phyloP scores from a whole-genome alignment of 1,139 yeast species.

The Candida dubliniensis region DNA sequence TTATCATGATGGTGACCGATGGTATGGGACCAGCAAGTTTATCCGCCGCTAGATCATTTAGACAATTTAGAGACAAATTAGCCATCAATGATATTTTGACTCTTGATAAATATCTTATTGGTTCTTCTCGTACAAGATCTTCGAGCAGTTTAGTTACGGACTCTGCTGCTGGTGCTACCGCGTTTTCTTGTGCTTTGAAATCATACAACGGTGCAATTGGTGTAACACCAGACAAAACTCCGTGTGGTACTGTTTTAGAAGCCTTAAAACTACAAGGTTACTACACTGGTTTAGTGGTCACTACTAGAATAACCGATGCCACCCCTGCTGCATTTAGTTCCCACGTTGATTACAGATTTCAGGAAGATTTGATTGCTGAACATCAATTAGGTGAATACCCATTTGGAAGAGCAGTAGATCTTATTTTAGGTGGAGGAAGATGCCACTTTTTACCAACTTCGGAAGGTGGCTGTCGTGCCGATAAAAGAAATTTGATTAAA shows the following conservation, averaged over 20 bases:
- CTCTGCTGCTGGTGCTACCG: constrained; percentile 95
- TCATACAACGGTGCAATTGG: constrained; percentile 85
- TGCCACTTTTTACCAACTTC: constrained; percentile 61
- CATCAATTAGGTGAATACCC: constrained; percentile 78
- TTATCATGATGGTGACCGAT: constrained; percentile 85
- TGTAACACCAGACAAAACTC: constrained; percentile 55
- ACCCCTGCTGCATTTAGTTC: constrained; percentile 88
- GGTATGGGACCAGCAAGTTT: constrained; percentile 91
- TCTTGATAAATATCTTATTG: constrained; percentile 68
- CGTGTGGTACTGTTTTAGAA: constrained; percentile 83
- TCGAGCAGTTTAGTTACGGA: constrained; percentile 74
- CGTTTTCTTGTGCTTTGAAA: constrained; percentile 77
- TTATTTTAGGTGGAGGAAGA: constrained; percentile 88
- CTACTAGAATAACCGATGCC: constrained; percentile 70
- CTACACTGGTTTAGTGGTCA: constrained; percentile 81
- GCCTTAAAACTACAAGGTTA: constrained; percentile 79
- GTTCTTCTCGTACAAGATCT: constrained; percentile 77
- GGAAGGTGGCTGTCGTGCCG: constrained; percentile 67
- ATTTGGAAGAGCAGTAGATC: constrained; percentile 72
- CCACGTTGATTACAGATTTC: constrained; percentile 69
- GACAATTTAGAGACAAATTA: constrained; percentile 50
- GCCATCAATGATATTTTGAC: constrained; percentile 52
- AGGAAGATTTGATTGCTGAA: constrained; percentile 81
- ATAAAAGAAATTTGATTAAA: constrained; percentile 59
- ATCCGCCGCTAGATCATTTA: constrained; percentile 69